phyloP scores from a whole-genome alignment of 768 basidiomycete genomes.

The Gloeophyllum trabeum region DNA sequence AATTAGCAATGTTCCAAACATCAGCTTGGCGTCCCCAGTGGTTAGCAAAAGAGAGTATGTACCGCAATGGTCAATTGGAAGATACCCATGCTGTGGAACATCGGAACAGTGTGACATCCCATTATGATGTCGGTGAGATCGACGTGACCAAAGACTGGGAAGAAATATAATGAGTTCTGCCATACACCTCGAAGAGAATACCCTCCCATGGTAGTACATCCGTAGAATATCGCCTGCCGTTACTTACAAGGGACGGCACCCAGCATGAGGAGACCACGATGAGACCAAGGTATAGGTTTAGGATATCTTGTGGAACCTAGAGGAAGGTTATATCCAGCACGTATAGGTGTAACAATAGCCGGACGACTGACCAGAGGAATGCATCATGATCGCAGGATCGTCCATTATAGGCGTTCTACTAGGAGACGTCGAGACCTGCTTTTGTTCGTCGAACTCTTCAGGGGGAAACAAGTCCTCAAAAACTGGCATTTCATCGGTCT shows the following conservation, averaged over 20 bases:
- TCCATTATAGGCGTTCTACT: constrained; percentile 5
- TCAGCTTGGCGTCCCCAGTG: too few species aligned
- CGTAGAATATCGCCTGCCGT: too few species aligned
- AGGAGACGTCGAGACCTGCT: neutral
- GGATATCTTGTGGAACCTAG: constrained; percentile 17
- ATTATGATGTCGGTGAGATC: constrained; percentile 15
- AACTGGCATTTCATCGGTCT: too few species aligned
- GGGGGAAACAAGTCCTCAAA: constrained; percentile 14
- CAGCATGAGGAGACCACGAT: constrained; percentile 4
- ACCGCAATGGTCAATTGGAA: constrained; percentile 14
- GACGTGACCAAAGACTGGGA: constrained; percentile 12
- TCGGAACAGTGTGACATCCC: constrained; percentile 17
- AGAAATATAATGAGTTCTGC: too few species aligned
- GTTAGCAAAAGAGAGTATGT: too few species aligned
- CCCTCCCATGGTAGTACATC: too few species aligned
- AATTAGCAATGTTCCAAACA: too few species aligned
- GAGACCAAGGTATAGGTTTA: constrained; percentile 14
- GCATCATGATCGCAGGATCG: constrained; percentile 13
- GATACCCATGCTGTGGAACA: constrained; percentile 21
- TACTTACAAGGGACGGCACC: neutral
- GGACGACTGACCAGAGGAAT: constrained; percentile 15
- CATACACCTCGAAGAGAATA: neutral
- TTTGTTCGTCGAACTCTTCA: neutral
- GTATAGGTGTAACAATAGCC: neutral
- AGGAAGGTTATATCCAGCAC: neutral